phyloP scores from a whole-genome alignment of 148 eudicot genomes.

The Heliamphora exappendiculata region DNA sequence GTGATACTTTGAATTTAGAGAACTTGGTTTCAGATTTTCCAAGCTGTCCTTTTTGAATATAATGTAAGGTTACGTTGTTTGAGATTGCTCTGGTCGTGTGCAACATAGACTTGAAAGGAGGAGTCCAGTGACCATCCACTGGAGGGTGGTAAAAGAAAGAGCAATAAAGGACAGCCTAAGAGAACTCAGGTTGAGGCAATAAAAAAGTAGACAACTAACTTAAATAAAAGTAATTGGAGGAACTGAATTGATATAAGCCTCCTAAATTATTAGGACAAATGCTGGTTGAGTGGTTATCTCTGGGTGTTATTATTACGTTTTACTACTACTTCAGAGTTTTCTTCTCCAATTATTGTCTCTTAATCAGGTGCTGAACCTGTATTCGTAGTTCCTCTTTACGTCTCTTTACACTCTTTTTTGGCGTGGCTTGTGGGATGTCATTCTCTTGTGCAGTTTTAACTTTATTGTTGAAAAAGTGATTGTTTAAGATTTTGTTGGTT shows the following conservation, averaged over 20 bases:
- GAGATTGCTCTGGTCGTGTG: no score
- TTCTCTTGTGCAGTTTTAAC: neutral
- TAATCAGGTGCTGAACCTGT: no score
- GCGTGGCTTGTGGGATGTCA: neutral
- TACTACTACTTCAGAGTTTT: no score
- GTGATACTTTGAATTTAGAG: no score
- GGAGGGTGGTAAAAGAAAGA: neutral
- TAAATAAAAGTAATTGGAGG: neutral
- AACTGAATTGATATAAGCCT: neutral
- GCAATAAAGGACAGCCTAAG: neutral
- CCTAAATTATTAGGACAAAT: neutral
- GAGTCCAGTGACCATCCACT: no score
- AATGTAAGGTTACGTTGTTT: no score
- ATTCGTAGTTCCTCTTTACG: neutral
- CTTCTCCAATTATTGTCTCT: no score
- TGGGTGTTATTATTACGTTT: no score
- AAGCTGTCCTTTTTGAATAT: no score
- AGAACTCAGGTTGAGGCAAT: neutral
- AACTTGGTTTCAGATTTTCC: no score
- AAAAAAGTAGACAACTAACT: neutral
- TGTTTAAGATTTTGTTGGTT: conserved; percentile 14
- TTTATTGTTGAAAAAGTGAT: neutral
- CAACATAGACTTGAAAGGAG: no score
- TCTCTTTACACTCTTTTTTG: neutral
- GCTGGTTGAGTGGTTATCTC: neutral